A percentile compares a stretch with the other conserved stretches of the same genome.
Conservation (phyloP, 257 asterid species). For the Handroanthus guayacan region DNA sequence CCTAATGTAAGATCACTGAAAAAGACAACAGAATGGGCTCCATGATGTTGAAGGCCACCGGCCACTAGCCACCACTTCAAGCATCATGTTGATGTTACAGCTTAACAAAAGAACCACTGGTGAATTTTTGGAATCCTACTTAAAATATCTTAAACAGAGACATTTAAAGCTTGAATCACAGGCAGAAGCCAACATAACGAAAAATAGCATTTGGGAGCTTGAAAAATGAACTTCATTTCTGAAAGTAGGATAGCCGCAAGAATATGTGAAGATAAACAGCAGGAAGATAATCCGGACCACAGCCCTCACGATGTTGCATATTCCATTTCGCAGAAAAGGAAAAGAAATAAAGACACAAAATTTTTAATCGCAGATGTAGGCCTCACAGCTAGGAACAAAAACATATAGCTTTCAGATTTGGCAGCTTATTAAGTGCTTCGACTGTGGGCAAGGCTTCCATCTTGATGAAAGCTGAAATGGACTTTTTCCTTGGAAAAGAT, state of each 20-base stretch:
- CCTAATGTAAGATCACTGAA: slow-evolving; percentile 22
- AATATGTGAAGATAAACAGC: slow-evolving; percentile 29
- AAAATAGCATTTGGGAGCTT: background rate
- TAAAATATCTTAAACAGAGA: no score
- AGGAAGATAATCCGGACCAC: background rate
- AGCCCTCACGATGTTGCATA: slow-evolving; percentile 34
- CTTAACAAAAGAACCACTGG: slow-evolving; percentile 10
- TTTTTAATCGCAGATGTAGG: slow-evolving; percentile 21
- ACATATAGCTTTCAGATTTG: slow-evolving; percentile 35
- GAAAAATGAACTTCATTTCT: background rate
- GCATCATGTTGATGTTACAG: slow-evolving; percentile 31
- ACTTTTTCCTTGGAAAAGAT: slow-evolving; percentile 45
- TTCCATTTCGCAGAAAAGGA: slow-evolving; percentile 35
- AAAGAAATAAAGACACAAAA: slow-evolving; percentile 14
- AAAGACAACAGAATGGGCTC: slow-evolving; percentile 30
- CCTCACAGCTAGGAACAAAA: slow-evolving; percentile 38
- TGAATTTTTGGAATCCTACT: no score
- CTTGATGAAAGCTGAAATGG: slow-evolving; percentile 37
- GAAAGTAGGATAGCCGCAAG: slow-evolving; percentile 27
- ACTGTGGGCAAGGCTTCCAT: slow-evolving; percentile 31
- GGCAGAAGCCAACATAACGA: background rate
- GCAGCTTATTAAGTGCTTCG: slow-evolving; percentile 29
- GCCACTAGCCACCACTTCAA: background rate
- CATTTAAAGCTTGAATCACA: background rate
- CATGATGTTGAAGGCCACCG: slow-evolving; percentile 41